Percentiles rank a stretch among this genome's conserved stretches.
Evolutionary conservation across 2,329 filamentous ascomycete species (phyloP).

Genomic region (Torrubiella hemipterigena): DNA sequence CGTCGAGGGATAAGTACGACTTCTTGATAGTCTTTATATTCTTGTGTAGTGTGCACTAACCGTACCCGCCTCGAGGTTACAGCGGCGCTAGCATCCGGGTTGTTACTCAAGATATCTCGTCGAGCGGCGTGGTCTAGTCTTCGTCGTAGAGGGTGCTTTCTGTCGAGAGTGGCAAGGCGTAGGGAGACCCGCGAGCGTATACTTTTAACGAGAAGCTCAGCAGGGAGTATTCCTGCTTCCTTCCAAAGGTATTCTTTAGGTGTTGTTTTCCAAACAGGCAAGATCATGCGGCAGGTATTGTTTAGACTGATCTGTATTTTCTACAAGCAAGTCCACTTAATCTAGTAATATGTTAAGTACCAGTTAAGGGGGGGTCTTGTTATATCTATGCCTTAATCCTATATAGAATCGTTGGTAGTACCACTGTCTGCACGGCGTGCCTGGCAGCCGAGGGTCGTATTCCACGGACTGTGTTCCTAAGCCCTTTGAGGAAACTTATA

Average conservation of each 20-base stretch:
- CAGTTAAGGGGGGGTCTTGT: too few relatives aligned
- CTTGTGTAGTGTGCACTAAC: not conserved
- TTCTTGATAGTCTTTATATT: too few relatives aligned
- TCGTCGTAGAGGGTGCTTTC: slow-evolving; percentile 1
- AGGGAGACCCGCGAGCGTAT: not conserved
- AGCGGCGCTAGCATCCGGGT: not conserved
- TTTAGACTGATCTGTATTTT: slow-evolving; percentile 5
- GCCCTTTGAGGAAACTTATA: too few relatives aligned
- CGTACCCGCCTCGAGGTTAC: not conserved
- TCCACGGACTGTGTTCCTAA: too few relatives aligned
- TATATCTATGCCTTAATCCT: too few relatives aligned
- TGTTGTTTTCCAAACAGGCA: slow-evolving; percentile 7
- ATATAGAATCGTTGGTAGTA: too few relatives aligned
- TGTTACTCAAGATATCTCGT: not conserved
- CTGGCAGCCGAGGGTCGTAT: too few relatives aligned
- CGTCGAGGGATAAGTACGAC: not conserved
- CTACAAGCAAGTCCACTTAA: slow-evolving; percentile 1
- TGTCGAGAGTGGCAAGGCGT: not conserved
- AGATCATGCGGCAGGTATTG: slow-evolving; percentile 1
- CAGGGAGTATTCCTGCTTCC: slow-evolving; percentile 6
- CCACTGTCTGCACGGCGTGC: too few relatives aligned
- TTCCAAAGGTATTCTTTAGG: slow-evolving; percentile 5
- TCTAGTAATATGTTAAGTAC: not conserved
- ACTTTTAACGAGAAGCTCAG: slow-evolving; percentile 2
- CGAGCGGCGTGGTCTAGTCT: not conserved